Base-by-base conservation (phyloP, 306 rosid species). In the Glycine latifolia region DNA sequence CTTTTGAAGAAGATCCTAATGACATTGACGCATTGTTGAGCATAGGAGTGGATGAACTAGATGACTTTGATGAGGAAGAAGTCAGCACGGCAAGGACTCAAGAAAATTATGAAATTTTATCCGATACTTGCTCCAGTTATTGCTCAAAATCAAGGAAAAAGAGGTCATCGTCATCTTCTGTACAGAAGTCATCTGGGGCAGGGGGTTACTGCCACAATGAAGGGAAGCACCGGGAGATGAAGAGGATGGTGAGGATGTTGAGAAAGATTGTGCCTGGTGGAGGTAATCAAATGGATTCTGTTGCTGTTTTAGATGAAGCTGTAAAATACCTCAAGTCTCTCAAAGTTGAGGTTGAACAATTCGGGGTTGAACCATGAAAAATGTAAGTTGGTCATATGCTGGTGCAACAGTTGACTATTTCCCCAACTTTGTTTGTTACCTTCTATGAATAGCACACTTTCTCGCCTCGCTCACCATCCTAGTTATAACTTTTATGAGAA, bases 11-110 rank as follows among this genome's bases (percentile, higher is more conserved):
- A 85, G 97, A 95, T 76, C 81, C 94, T 48, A 87, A 85, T 73
- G 97, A 90, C 81, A 95, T 95, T 12, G 92, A 92, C 85, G 98
- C 98, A 39, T 77, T 95, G 86, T 67, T 95, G 91, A 95, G 98
- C 91, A 85, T 91, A 84, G 98, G 91, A 82, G 86, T 80, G 44
- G 90, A 92, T 39, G 98, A 91, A 41, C 73, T 83, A 69, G 92
- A 89, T 43, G 93, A 89, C 73, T 78, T 77, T 33, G 98, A 91
- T 47, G 98, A 91, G 46, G 97, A 94, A 83, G 98, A 90, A 80
- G 83, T 91, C 76, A 92, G 97, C 91, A 92, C 98, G 2, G 98
- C 97, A n/a, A 90, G 97, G 71, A 90, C 95, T 72, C 79, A 75
- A 12, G 91, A 87, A 73, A 83, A 87, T 65, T 84, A 87, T 76